A percentile compares a stretch with the other conserved stretches of the same genome.
Evolutionary conservation across 2,329 filamentous ascomycete species (phyloP).

Genomic region (Verticillium nubilum): DNA sequence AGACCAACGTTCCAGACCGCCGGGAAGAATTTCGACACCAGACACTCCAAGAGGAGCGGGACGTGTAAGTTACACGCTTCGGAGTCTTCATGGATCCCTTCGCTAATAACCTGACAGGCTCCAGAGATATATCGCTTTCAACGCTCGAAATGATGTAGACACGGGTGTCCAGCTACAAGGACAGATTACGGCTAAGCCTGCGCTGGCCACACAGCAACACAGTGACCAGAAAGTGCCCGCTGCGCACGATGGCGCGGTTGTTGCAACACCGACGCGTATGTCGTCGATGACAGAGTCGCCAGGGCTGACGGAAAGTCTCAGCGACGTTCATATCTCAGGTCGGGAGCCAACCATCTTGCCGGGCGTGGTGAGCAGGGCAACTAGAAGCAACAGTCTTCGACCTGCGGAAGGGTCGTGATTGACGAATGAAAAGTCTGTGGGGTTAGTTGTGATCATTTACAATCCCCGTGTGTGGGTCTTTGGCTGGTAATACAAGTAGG

Average conservation of each 20-base stretch:
- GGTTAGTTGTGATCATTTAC: no score
- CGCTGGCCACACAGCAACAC: not conserved
- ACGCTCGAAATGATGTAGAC: not conserved
- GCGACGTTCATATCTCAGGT: conserved; percentile 45
- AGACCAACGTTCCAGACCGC: conserved; percentile 94
- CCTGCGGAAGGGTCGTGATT: not conserved
- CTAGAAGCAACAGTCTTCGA: conserved; percentile 7
- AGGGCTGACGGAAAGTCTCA: conserved; percentile 30
- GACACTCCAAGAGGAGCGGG: conserved; percentile 76
- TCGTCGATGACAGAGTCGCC: conserved; percentile 5
- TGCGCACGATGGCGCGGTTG: not conserved
- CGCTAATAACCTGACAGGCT: conserved; percentile 23
- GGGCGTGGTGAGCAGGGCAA: conserved; percentile 54
- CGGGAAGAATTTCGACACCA: conserved; percentile 85
- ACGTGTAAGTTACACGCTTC: conserved; percentile 57
- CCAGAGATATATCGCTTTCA: conserved; percentile 26
- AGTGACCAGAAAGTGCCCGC: not conserved
- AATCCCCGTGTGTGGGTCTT: no score
- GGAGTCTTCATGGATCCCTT: no score
- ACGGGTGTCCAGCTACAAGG: not conserved
- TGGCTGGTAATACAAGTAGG: no score
- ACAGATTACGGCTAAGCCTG: not conserved
- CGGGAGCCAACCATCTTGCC: conserved; percentile 68
- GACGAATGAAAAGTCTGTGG: not conserved
- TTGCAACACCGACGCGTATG: not conserved